phyloP scores from a whole-genome alignment of 129 eudicot genomes.

The Kitagawia praeruptora region DNA sequence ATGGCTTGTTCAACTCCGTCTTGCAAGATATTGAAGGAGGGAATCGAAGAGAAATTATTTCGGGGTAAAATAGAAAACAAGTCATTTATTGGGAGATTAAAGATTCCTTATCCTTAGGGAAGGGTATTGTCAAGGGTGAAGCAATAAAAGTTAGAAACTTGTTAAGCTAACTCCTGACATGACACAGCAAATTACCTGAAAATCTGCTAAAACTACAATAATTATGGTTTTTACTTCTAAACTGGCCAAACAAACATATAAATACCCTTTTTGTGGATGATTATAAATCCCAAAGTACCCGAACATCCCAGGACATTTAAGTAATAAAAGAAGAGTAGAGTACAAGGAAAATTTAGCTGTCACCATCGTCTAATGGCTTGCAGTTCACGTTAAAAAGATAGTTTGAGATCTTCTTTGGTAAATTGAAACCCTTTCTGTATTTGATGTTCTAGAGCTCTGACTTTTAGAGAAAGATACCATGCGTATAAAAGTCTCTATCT shows the following conservation, averaged over 20 bases:
- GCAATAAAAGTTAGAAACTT: conserved; percentile 40
- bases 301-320: neutral
- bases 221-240: neutral
- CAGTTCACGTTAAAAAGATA: conserved; percentile 26
- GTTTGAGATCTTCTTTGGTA: conserved; percentile 14
- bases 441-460: conserved; percentile 8
- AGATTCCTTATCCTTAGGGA: conserved; percentile 38
- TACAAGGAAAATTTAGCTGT: conserved; percentile 29
- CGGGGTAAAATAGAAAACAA: conserved; percentile 18
- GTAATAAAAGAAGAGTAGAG: conserved; percentile 7
- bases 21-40: conserved; percentile 10
- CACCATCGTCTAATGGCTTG: conserved; percentile 26
- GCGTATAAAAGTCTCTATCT: neutral
- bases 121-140: conserved; percentile 48
- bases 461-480: conserved; percentile 8
- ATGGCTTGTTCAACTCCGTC: conserved; percentile 20
- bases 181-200: conserved; percentile 17
- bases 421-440: conserved; percentile 3
- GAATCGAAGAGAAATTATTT: neutral
- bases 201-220: conserved; percentile 6
- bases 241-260: neutral
- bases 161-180: conserved; percentile 39
- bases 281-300: neutral
- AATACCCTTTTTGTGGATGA: neutral
- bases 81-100: conserved; percentile 38